Conservation (phyloP, 768 basidiomycete species). For the Phylloporus arenicola region DNA sequence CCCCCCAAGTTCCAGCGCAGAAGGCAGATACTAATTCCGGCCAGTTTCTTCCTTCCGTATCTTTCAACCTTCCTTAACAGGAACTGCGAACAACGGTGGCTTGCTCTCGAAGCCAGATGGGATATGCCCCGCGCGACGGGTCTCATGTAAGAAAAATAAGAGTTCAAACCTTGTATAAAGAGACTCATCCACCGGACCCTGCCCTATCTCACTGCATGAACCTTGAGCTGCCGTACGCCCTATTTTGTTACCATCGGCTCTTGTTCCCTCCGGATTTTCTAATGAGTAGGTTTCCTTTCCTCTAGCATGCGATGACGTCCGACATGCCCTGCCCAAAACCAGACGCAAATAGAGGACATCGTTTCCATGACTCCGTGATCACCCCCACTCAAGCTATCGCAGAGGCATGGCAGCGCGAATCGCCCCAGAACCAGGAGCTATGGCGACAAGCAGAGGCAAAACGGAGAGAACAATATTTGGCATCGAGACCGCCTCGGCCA, state of each 20-base stretch:
- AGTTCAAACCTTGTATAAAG: constrained; percentile 35
- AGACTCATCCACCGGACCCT: constrained; percentile 28
- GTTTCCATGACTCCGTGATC: constrained; percentile 26
- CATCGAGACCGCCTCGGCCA: constrained; percentile 32
- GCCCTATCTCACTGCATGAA: constrained; percentile 29
- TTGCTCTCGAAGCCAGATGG: constrained; percentile 16
- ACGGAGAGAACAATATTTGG: constrained; percentile 40
- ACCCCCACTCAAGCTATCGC: constrained; percentile 62
- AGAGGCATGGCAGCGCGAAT: constrained; percentile 62
- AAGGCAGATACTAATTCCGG: constrained; percentile 28
- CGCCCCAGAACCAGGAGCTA: constrained; percentile 50
- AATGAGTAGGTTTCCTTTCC: constrained; percentile 26
- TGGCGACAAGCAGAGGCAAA: constrained; percentile 57
- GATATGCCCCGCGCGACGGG: constrained; percentile 19
- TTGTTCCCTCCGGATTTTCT: constrained; percentile 19
- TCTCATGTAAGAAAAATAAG: constrained; percentile 25
- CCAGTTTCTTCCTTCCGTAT: constrained; percentile 25
- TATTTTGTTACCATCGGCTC: constrained; percentile 27
- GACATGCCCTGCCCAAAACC: constrained; percentile 31
- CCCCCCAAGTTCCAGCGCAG: constrained; percentile 31
- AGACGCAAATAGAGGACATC: constrained; percentile 28
- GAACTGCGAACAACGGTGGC: constrained; percentile 30
- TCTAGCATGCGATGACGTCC: constrained; percentile 35
- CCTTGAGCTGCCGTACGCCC: constrained; percentile 36
- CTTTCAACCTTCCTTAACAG: constrained; percentile 31